Base-by-base conservation (phyloP, 1,284 basidiomycete genomes). In the Trametes pubescens region DNA sequence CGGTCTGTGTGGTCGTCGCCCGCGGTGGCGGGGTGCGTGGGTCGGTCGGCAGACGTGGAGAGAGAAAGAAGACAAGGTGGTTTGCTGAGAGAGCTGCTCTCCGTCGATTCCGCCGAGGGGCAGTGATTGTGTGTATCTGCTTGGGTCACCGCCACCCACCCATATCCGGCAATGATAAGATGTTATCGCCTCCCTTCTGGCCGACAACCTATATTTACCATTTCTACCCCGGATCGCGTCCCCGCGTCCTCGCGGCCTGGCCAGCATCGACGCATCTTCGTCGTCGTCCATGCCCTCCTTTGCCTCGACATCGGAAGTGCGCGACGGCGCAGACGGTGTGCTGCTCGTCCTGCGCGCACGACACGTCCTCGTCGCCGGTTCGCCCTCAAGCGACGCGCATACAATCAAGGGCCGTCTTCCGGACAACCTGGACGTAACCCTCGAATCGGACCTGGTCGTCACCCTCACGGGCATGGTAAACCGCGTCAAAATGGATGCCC, bases 381-480 rank as follows among this genome's bases (percentile, higher is more conserved):
- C 73, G 2, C 74, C 80, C 0, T 79, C 81, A 8, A 72, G 76
- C 14, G 59, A 60, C 2, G 57, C 76, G 11, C 64, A 73, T 65
- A 68, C 61, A 54, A 64, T 80, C 57, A 81, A 74, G 69, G 78
- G 75, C 58, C 79, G 72, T 61, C 69, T 85, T 32, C 84, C 86
- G 22, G 78, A 80, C 29, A 71, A 78, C 51, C 70, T 89, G 44
- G 85, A 88, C 71, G 78, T 90, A 26, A 71, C 84, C 58, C 76
- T 84, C 47, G 74, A 80, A 35, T 83, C 86, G 11, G 81, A 82
- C 71, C 71, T 92, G 49, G 69, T 79, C 35, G 71, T 92, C 63
- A 78, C 81, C 11, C 70, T 92, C 64, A 80, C 83, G 62, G 90
- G 87, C 38, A 76, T 76, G 38, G 67, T 85, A 24, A 80, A 89